These are phyloP conservation scores for Aureobasidium sp. DNA, from an alignment of 2,329 filamentous ascomycete genomes.

Conservation along the genomic window DNA sequence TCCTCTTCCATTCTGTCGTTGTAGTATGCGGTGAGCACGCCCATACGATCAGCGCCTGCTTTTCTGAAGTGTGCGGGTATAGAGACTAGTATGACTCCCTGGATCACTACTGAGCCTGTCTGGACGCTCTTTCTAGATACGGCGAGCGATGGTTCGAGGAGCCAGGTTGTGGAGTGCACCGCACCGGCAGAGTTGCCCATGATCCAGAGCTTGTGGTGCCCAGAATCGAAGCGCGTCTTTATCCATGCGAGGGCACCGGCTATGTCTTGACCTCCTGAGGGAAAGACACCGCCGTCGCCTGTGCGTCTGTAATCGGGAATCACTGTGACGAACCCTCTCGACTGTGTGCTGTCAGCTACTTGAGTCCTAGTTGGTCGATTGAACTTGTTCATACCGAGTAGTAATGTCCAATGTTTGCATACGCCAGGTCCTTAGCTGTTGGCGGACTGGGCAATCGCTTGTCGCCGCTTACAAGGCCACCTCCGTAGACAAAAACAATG, in stretches of 20 bases:
- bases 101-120: conserved; percentile 16
- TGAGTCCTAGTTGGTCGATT: no score
- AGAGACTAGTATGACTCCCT: conserved; percentile 23
- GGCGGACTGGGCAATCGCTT: conserved; percentile 24
- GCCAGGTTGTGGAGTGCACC: conserved; percentile 33
- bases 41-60: conserved; percentile 16
- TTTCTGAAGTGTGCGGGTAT: conserved; percentile 23
- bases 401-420: conserved; percentile 31
- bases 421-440: conserved; percentile 24
- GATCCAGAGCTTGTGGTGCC: conserved; percentile 30
- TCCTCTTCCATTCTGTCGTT: conserved; percentile 19
- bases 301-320: conserved; percentile 36
- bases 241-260: conserved; percentile 33
- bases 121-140: conserved; percentile 20
- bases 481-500: conserved; percentile 30
- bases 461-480: conserved; percentile 30
- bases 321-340: conserved; percentile 19
- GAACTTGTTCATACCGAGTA: not conserved
- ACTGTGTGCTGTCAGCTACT: conserved; percentile 20
- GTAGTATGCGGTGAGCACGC: conserved; percentile 21
- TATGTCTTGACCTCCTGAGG: conserved; percentile 37
- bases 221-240: conserved; percentile 17
- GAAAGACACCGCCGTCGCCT: conserved; percentile 34
- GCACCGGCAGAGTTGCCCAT: conserved; percentile 39
- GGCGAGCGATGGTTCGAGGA: conserved; percentile 25